phyloP scores from a whole-genome alignment of 139 green algal genomes.

The Monoraphidium neglectum region DNA sequence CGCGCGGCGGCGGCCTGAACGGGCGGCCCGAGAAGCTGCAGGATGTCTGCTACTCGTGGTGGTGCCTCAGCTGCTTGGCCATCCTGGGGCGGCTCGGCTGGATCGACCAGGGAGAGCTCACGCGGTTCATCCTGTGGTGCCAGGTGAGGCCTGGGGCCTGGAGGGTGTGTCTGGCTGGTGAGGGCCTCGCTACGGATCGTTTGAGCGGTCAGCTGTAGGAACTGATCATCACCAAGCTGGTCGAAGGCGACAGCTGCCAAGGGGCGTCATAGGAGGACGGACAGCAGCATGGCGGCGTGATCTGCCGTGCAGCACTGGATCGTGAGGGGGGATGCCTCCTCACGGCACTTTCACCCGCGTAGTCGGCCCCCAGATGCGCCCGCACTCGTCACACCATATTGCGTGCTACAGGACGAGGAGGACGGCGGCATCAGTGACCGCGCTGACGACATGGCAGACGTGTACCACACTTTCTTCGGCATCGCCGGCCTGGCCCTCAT shows the following conservation, averaged over 20 bases:
- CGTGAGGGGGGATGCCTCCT: too few relatives aligned
- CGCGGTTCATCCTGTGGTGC: conserved; percentile 87
- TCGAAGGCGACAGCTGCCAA: too few relatives aligned
- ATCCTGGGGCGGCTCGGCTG: conserved; percentile 92
- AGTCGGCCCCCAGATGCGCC: too few relatives aligned
- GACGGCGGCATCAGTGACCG: conserved; percentile 95
- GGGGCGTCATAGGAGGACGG: too few relatives aligned
- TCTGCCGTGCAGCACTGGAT: too few relatives aligned
- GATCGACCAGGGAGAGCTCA: conserved; percentile 86
- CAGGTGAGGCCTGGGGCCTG: conserved; percentile 71
- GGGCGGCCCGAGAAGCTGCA: conserved; percentile 93
- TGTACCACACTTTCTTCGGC: conserved; percentile 99
- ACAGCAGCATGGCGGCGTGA: too few relatives aligned
- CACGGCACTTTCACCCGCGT: too few relatives aligned
- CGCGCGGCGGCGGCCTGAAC: conserved; percentile 88
- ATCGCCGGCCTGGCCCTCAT: conserved; percentile 91
- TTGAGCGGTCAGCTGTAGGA: too few relatives aligned
- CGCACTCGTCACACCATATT: too few relatives aligned
- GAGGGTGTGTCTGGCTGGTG: too few relatives aligned
- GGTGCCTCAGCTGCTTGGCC: conserved; percentile 91
- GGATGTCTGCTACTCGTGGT: conserved; percentile 98
- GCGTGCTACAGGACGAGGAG: conserved; percentile 95
- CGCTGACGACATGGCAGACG: conserved; percentile 94
- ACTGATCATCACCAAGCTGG: too few relatives aligned
- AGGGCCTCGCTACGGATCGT: too few relatives aligned